phyloP scores from a whole-genome alignment of 148 eudicot species.

The Silene conica region DNA sequence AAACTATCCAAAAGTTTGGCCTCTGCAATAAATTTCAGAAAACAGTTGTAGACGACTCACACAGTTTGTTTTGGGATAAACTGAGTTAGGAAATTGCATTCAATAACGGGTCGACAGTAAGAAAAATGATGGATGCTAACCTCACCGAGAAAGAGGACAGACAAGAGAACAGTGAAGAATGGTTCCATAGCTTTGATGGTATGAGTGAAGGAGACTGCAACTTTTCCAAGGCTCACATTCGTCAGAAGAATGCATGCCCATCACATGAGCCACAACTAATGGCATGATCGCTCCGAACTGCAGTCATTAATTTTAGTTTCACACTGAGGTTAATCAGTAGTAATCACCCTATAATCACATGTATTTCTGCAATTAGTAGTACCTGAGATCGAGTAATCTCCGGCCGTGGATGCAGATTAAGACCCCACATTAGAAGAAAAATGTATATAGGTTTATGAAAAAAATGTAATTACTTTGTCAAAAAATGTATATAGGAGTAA shows the following conservation, averaged over 20 bases:
- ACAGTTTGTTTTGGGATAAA: no score
- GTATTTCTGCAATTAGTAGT: no score
- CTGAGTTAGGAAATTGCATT: not conserved
- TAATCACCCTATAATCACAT: no score
- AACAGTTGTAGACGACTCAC: not conserved
- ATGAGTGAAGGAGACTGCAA: conserved; percentile 80
- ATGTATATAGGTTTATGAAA: no score
- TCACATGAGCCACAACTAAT: conserved; percentile 52
- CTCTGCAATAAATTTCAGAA: conserved; percentile 15
- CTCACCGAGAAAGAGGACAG: conserved; percentile 56
- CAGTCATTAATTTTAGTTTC: not conserved
- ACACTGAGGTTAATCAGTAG: not conserved
- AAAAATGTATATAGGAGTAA: no score
- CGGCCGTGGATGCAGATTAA: no score
- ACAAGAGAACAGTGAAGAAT: conserved; percentile 64
- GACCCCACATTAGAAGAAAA: no score
- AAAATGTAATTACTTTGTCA: no score
- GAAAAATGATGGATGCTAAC: no score
- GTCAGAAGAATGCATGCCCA: conserved; percentile 64
- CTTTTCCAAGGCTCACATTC: conserved; percentile 68
- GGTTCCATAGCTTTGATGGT: conserved; percentile 87
- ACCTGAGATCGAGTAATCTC: no score
- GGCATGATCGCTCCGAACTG: conserved; percentile 51
- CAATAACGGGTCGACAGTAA: no score
- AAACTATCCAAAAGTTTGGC: conserved; percentile 50